Evolutionary conservation across 1,284 basidiomycete genomes (phyloP).

Genomic region (Waitea zeae): DNA sequence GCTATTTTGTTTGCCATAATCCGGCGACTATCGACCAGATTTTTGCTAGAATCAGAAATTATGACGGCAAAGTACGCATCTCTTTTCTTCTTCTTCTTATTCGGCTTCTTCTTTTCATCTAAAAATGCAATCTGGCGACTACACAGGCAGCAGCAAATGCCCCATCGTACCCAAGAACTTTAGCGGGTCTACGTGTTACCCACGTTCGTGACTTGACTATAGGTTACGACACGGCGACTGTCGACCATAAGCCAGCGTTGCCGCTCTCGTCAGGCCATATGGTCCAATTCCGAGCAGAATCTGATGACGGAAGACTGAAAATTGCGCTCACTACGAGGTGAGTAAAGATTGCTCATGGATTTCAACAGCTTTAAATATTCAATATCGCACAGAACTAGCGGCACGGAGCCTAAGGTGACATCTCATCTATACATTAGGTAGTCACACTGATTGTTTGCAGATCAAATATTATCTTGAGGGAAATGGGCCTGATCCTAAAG

Average conservation of each 20-base stretch:
- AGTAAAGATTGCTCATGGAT: no score
- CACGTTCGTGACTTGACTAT: constrained; percentile 57
- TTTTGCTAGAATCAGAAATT: constrained; percentile 47
- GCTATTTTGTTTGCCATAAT: constrained; percentile 64
- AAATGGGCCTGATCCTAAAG: constrained; percentile 27
- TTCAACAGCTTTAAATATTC: no score
- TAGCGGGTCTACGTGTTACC: constrained; percentile 42
- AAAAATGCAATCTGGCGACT: no score
- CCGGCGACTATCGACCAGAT: constrained; percentile 44
- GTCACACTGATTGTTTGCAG: constrained; percentile 16
- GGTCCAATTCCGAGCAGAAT: constrained; percentile 58
- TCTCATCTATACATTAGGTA: background rate
- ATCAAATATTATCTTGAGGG: constrained; percentile 79
- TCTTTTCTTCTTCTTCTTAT: no score
- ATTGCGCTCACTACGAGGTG: constrained; percentile 49
- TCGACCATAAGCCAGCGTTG: constrained; percentile 40
- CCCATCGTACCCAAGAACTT: constrained; percentile 34
- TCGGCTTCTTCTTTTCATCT: no score
- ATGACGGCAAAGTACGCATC: constrained; percentile 20
- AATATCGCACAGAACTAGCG: no score
- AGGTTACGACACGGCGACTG: constrained; percentile 54
- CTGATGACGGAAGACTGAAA: constrained; percentile 21
- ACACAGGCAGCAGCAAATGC: constrained; percentile 11
- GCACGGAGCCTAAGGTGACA: constrained; percentile 72
- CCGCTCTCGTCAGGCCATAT: constrained; percentile 70